A percentile compares a stretch with the other conserved stretches of the same genome.
Evolutionary conservation across 805 yeast species (phyloP).

Genomic region (Yarrowia porcina): DNA sequence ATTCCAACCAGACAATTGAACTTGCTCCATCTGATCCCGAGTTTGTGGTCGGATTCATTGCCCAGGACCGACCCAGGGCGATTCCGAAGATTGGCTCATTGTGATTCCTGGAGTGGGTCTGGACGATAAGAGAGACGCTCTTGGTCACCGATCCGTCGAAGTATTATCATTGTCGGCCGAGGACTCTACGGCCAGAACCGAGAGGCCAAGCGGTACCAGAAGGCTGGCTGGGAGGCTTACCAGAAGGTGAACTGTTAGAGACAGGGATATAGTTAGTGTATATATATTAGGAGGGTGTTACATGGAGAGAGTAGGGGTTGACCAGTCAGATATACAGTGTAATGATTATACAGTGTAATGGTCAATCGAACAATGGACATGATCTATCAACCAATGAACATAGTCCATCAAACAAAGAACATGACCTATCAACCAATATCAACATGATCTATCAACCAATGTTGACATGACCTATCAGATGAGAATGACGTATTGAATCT

Average conservation of each 20-base stretch:
- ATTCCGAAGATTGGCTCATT: slow-evolving; percentile 90
- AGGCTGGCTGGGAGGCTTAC: slow-evolving; percentile 96
- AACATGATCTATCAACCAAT: no score
- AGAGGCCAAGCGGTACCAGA: slow-evolving; percentile 84
- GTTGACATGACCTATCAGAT: no score
- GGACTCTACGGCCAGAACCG: slow-evolving; percentile 94
- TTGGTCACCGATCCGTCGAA: slow-evolving; percentile 92
- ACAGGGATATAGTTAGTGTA: no score
- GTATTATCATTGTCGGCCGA: slow-evolving; percentile 93
- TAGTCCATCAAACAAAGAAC: no score
- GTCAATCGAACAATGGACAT: no score
- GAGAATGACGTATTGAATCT: no score
- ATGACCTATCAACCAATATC: no score
- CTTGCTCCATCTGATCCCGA: slow-evolving; percentile 83
- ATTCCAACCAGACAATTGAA: slow-evolving; percentile 81
- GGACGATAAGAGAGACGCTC: slow-evolving; percentile 91
- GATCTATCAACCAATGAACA: no score
- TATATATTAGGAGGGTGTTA: no score
- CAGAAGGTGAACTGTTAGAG: slow-evolving; percentile 11
- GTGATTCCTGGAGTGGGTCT: slow-evolving; percentile 99
- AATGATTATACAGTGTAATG: no score
- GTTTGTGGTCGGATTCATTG: slow-evolving; percentile 95
- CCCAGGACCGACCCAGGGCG: slow-evolving; percentile 72
- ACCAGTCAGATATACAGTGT: no score
- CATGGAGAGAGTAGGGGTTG: no score